phyloP scores from a whole-genome alignment of 2,329 filamentous ascomycete species.

The Sordariomycetes sp. region DNA sequence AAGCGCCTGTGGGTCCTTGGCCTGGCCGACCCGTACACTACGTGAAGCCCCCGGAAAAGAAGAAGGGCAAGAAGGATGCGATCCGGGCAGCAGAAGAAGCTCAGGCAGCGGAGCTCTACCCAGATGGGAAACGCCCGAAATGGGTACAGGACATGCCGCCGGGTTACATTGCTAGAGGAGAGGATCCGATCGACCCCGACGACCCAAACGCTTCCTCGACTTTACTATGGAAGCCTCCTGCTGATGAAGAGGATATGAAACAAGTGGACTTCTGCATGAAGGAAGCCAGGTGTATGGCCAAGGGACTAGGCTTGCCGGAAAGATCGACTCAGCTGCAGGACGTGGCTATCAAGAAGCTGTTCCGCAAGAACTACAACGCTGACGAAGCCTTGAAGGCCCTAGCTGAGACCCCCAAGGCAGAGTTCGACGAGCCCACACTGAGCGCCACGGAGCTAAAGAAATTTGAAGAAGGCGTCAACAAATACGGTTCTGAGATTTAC shows the following conservation, averaged over 20 bases:
- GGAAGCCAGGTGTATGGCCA: constrained; percentile 53
- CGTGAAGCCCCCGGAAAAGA: constrained; percentile 79
- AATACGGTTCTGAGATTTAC: constrained; percentile 85
- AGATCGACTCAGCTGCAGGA: constrained; percentile 82
- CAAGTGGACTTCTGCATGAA: constrained; percentile 71
- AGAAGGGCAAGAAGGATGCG: constrained; percentile 73
- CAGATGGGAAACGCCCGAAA: constrained; percentile 74
- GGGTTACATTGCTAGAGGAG: constrained; percentile 77
- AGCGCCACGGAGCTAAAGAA: constrained; percentile 72
- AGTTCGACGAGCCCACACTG: constrained; percentile 78
- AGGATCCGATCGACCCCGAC: constrained; percentile 57
- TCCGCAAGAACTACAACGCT: constrained; percentile 60
- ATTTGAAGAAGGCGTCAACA: constrained; percentile 85
- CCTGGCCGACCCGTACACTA: constrained; percentile 80
- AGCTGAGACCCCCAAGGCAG: constrained; percentile 55
- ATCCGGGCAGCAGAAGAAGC: constrained; percentile 72
- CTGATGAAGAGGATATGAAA: constrained; percentile 44
- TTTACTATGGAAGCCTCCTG: constrained; percentile 70
- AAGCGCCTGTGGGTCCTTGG: constrained; percentile 80
- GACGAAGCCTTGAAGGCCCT: constrained; percentile 64
- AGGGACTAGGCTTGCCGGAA: constrained; percentile 60
- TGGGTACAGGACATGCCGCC: constrained; percentile 88
- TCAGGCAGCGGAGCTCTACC: constrained; percentile 71
- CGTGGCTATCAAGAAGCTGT: constrained; percentile 68
- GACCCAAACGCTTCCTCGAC: constrained; percentile 69